Evolutionary conservation across 179 eudicot species (phyloP).

Genomic region (Beta lomatogona): DNA sequence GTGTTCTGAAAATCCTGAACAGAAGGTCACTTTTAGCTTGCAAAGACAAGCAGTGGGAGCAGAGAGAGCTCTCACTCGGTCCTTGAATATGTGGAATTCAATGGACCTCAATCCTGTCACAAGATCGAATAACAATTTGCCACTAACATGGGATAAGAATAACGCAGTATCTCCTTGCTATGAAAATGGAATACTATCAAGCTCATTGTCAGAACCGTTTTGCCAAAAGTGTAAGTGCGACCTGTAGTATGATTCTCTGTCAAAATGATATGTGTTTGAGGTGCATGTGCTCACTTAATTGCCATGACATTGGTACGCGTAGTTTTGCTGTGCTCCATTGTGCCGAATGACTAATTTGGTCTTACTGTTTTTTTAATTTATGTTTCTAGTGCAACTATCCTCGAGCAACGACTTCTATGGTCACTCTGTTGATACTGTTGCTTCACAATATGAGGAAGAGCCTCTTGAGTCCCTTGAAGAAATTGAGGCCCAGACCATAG

Average conservation of each 20-base stretch:
- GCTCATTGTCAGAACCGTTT: conserved; percentile 70
- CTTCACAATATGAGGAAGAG: conserved; percentile 56
- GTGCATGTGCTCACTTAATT: background rate
- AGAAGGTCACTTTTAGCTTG: conserved; percentile 39
- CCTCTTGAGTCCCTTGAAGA: conserved; percentile 79
- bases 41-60: conserved; percentile 54
- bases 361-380: background rate
- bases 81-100: conserved; percentile 41
- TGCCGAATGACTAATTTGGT: background rate
- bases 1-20: conserved; percentile 42
- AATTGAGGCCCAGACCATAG: conserved; percentile 91
- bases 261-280: background rate
- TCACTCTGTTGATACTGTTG: conserved; percentile 58
- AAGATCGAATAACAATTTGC: conserved; percentile 38
- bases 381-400: conserved; percentile 57
- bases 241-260: background rate
- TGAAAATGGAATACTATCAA: conserved; percentile 75
- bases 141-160: conserved; percentile 43
- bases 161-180: conserved; percentile 44
- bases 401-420: conserved; percentile 45
- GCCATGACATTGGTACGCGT: background rate
- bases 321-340: background rate
- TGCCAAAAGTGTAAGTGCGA: conserved; percentile 56
- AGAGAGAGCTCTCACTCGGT: conserved; percentile 49
- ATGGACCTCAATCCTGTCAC: conserved; percentile 40